Conservation (phyloP, 2,329 filamentous ascomycete genomes). For the Chaetomiaceae sp. region DNA sequence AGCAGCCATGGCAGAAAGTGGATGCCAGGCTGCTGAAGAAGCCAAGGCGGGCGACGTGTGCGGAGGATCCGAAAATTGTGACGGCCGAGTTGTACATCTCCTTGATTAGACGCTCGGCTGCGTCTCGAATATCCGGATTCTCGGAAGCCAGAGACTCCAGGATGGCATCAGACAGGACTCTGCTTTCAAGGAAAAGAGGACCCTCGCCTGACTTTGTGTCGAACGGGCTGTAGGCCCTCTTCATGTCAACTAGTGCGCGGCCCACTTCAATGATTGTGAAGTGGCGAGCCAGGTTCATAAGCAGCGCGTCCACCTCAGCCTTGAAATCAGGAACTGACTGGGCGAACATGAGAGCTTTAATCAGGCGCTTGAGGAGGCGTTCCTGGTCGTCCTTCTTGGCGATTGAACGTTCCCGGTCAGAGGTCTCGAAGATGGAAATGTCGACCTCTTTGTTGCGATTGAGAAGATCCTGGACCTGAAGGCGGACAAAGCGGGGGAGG, state of each 20-base stretch:
- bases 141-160: constrained; percentile 89
- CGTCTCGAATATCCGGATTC: constrained; percentile 70
- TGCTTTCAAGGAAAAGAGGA: constrained; percentile 78
- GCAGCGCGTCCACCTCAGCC: constrained; percentile 67
- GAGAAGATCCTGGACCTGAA: constrained; percentile 83
- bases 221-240: constrained; percentile 73
- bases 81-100: constrained; percentile 72
- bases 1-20: constrained; percentile 89
- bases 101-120: constrained; percentile 72
- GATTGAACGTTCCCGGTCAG: constrained; percentile 77
- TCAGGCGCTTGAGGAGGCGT: constrained; percentile 71
- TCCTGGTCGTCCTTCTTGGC: constrained; percentile 85
- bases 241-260: constrained; percentile 72
- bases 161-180: constrained; percentile 81
- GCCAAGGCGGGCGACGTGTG: constrained; percentile 67
- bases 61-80: constrained; percentile 72
- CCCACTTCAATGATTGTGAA: constrained; percentile 89
- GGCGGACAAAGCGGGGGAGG: constrained; percentile 73
- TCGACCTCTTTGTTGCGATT: constrained; percentile 68
- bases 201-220: constrained; percentile 84
- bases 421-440: constrained; percentile 65
- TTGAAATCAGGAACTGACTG: constrained; percentile 78
- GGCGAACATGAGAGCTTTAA: constrained; percentile 86
- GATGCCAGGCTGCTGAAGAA: constrained; percentile 82
- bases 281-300: constrained; percentile 80